These are phyloP conservation scores for Nymphaea thermarum DNA, from an alignment of 164 flowering plant species.

Conservation along the genomic window DNA sequence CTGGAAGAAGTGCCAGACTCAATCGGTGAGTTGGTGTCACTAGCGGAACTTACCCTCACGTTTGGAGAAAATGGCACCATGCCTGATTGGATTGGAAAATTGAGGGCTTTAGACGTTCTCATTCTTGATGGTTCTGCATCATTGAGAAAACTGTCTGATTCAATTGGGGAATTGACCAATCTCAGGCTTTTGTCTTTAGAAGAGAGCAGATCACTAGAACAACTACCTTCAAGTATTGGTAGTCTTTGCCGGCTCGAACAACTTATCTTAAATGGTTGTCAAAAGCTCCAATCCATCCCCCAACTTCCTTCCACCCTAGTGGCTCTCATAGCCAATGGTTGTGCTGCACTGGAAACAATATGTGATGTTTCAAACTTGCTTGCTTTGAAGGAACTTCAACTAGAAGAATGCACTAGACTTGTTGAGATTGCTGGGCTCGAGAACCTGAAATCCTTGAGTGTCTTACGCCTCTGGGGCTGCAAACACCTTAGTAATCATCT, in stretches of 20 bases:
- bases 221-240: background rate
- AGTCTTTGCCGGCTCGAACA: background rate
- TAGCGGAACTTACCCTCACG: background rate
- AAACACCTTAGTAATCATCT: background rate
- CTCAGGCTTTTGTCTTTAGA: background rate
- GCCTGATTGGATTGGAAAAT: background rate
- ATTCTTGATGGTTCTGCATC: background rate
- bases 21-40: background rate
- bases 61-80: background rate
- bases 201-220: background rate
- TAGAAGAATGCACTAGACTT: background rate
- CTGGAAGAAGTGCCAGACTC: background rate
- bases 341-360: background rate
- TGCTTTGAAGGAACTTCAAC: background rate
- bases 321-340: background rate
- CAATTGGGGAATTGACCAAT: background rate
- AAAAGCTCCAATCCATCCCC: background rate
- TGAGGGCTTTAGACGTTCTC: background rate
- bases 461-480: background rate
- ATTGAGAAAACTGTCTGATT: background rate
- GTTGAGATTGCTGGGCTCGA: background rate
- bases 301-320: slow-evolving; percentile 1
- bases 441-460: background rate
- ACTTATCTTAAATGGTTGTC: background rate
- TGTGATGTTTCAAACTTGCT: background rate